Evolutionary conservation across 2,329 filamentous ascomycete genomes (phyloP).

Genomic region (Trichoderma afroharzianum): DNA sequence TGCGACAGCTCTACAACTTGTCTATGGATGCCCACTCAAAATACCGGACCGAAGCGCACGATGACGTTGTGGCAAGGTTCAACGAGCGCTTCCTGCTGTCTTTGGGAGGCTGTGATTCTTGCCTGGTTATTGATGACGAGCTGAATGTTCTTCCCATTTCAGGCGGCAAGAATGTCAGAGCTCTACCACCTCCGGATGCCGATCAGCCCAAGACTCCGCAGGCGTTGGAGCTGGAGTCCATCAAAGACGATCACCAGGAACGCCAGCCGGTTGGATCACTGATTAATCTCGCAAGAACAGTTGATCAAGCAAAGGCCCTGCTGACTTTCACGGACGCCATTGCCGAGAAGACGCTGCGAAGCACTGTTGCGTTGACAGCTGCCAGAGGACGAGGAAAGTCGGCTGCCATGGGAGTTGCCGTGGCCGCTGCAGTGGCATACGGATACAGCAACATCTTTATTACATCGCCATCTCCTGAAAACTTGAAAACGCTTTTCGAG

Average conservation of each 20-base stretch:
- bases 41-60: conserved; percentile 93
- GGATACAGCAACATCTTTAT: conserved; percentile 99
- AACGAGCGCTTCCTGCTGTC: conserved; percentile 97
- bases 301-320: conserved; percentile 95
- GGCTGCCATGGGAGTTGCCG: conserved; percentile 87
- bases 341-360: conserved; percentile 89
- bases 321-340: conserved; percentile 96
- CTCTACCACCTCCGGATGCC: conserved; percentile 70
- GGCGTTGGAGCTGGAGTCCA: conserved; percentile 72
- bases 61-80: conserved; percentile 91
- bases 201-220: conserved; percentile 70
- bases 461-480: conserved; percentile 94
- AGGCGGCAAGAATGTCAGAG: conserved; percentile 84
- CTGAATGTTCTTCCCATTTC: conserved; percentile 96
- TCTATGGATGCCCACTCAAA: conserved; percentile 97
- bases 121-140: conserved; percentile 95
- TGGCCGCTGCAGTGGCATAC: conserved; percentile 89
- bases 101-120: conserved; percentile 89
- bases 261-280: conserved; percentile 82
- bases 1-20: conserved; percentile 95
- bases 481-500: conserved; percentile 96
- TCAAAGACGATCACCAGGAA: conserved; percentile 85
- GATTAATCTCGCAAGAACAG: conserved; percentile 79
- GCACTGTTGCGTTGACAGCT: conserved; percentile 89
- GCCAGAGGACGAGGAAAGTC: conserved; percentile 96